phyloP scores from a whole-genome alignment of 164 flowering plant genomes.

The Kingdonia uniflora region DNA sequence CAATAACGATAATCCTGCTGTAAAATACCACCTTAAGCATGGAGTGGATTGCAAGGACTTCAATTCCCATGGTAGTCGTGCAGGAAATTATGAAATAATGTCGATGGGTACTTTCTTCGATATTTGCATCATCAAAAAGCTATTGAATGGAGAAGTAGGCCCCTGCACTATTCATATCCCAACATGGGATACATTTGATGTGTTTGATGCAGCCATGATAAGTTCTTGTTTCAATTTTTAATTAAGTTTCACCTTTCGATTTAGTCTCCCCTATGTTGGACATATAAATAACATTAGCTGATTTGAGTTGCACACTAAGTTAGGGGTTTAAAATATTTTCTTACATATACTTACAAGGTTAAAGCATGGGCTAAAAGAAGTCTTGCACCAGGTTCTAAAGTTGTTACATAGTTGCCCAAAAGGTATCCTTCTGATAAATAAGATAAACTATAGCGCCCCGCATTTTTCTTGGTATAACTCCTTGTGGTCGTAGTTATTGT shows the following conservation, averaged over 20 bases:
- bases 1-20: conserved; percentile 77
- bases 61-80: conserved; percentile 84
- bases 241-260: too few species aligned
- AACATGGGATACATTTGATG: conserved; percentile 29
- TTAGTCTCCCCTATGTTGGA: conserved; percentile 57
- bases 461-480: too few species aligned
- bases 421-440: too few species aligned
- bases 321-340: conserved; percentile 94
- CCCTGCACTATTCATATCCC: conserved; percentile 64
- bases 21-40: conserved; percentile 56
- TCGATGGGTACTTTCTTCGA: conserved; percentile 79
- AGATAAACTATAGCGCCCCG: too few species aligned
- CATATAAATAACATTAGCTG: conserved; percentile 99
- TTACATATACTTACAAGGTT: conserved; percentile 93
- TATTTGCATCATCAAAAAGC: conserved; percentile 71
- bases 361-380: too few species aligned
- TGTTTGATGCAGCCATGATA: conserved; percentile 56
- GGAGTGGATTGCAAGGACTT: conserved; percentile 71
- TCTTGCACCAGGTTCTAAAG: too few species aligned
- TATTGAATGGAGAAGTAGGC: conserved; percentile 77
- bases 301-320: conserved; percentile 88
- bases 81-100: conserved; percentile 85
- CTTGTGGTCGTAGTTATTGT: too few species aligned
- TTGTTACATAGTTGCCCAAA: too few species aligned
- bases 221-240: too few species aligned